These are phyloP conservation scores for Plasmodium malariae DNA, from an alignment of 169 alveolate genomes.

Conservation along the genomic window DNA sequence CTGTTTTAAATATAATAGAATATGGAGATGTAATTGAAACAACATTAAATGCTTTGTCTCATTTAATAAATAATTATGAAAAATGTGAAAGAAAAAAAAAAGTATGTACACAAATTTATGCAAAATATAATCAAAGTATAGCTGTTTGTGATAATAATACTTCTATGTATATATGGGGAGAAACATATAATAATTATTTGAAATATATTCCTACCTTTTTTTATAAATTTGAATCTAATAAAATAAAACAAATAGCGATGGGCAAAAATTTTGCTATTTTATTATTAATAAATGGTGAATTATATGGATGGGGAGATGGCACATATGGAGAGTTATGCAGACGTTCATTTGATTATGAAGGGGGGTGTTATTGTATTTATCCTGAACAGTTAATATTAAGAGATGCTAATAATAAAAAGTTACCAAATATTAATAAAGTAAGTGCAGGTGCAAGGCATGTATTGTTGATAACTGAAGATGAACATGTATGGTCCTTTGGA, in stretches of 20 bases:
- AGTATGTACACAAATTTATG: constrained; percentile 73
- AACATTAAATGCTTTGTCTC: constrained; percentile 45
- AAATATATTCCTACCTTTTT: constrained; percentile 81
- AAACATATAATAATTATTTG: constrained; percentile 81
- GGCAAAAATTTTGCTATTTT: constrained; percentile 84
- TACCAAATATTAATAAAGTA: constrained; percentile 75
- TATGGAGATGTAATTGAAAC: constrained; percentile 77
- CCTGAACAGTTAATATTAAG: constrained; percentile 78
- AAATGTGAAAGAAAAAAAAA: constrained; percentile 58
- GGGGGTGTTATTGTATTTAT: constrained; percentile 73
- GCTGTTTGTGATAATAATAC: constrained; percentile 80
- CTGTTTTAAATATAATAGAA: constrained; percentile 49
- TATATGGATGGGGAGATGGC: constrained; percentile 88
- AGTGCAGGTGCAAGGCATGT: constrained; percentile 90
- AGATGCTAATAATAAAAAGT: constrained; percentile 70
- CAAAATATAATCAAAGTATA: constrained; percentile 81
- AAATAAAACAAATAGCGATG: constrained; percentile 82
- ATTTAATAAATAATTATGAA: constrained; percentile 69
- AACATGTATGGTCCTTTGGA: constrained; percentile 86
- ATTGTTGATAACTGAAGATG: constrained; percentile 83
- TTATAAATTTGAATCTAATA: constrained; percentile 76
- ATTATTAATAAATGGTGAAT: constrained; percentile 77
- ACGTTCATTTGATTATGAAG: constrained; percentile 45
- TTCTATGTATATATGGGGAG: constrained; percentile 85
- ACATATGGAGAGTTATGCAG: constrained; percentile 85